These are phyloP conservation scores for Malassezia restricta DNA, from an alignment of 1,284 basidiomycete species.

Conservation along the genomic window DNA sequence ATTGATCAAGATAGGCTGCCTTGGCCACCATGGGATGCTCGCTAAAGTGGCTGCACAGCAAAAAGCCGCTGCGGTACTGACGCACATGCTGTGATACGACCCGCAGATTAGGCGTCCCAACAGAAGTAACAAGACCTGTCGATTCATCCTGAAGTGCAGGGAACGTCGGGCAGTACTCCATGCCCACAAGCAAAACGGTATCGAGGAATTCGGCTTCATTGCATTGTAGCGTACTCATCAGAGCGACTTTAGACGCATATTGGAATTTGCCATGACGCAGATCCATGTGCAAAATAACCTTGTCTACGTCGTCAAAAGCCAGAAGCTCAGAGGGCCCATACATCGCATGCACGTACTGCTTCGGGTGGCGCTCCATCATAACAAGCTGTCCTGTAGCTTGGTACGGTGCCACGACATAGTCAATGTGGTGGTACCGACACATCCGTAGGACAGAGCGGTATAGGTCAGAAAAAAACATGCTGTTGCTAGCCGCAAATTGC, in stretches of 20 bases:
- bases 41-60: conserved; percentile 30
- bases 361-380: conserved; percentile 82
- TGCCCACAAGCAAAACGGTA: conserved; percentile 78
- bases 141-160: conserved; percentile 57
- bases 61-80: conserved; percentile 33
- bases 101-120: conserved; percentile 28
- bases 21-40: conserved; percentile 60
- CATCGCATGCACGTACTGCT: conserved; percentile 87
- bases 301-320: conserved; percentile 72
- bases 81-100: conserved; percentile 48
- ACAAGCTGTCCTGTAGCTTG: conserved; percentile 86
- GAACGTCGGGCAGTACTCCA: conserved; percentile 71
- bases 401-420: conserved; percentile 92
- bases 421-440: conserved; percentile 86
- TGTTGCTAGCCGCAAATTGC: conserved; percentile 62
- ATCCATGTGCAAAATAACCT: conserved; percentile 71
- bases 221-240: conserved; percentile 65
- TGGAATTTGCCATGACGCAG: conserved; percentile 53
- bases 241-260: conserved; percentile 66
- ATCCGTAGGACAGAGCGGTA: conserved; percentile 82
- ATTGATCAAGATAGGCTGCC: conserved; percentile 69
- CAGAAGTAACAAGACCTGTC: conserved; percentile 17
- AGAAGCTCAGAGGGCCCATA: conserved; percentile 81
- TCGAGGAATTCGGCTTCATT: conserved; percentile 89
- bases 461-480: conserved; percentile 58